Base-by-base conservation (phyloP, 2,329 filamentous ascomycete genomes). In the Penicillium sclerotiorum region DNA sequence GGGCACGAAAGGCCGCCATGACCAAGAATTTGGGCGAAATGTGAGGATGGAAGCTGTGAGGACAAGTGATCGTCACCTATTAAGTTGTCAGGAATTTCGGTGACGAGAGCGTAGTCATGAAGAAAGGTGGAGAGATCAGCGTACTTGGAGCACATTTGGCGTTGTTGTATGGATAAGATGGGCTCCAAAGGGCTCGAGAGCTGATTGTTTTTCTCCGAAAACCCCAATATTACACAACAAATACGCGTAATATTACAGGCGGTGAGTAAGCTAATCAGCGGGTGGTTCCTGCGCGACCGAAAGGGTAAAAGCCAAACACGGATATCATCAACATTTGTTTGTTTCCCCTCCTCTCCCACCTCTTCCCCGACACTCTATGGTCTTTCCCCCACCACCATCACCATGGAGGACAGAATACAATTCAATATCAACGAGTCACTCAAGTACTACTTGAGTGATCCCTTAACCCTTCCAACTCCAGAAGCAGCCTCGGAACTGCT, bases 391-490 rank as follows among this genome's bases (percentile, higher is more conserved):
- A 52, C 50, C 41, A 47, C 36, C 39, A 46, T 30, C 85, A 87
- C 79, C 66, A 88, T 88, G 77, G 80, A 80, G 62, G 77, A 78
- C 58, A 76, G 73, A 57, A 82, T 91, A 69, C 82, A 87, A 66
- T 99, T 99, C 76, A 90, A 97, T 72, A 90, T 99, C 73, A 96
- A 96, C 72, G 88, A 96, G 77, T 90, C 91, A 59, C 87, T 97
- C 72, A 96, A 96, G 80, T 84, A 90, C 70, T 99, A 96, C 75
- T 89, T 96, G 82, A 95, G 90, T 74, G 93, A 97, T 70, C 93
- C 94, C 8, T 79, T 85, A 38, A 83, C 84, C 32, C 88, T 97
- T 48, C 79, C 88, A 7, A 96, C 92, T 2, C 86, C 89, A 36
- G 93, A 97, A 70, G 94, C 92, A 48, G 88, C 94, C 61, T 74